Evolutionary conservation across 164 flowering plant genomes (phyloP).

Genomic region (Aristolochia fimbriata): DNA sequence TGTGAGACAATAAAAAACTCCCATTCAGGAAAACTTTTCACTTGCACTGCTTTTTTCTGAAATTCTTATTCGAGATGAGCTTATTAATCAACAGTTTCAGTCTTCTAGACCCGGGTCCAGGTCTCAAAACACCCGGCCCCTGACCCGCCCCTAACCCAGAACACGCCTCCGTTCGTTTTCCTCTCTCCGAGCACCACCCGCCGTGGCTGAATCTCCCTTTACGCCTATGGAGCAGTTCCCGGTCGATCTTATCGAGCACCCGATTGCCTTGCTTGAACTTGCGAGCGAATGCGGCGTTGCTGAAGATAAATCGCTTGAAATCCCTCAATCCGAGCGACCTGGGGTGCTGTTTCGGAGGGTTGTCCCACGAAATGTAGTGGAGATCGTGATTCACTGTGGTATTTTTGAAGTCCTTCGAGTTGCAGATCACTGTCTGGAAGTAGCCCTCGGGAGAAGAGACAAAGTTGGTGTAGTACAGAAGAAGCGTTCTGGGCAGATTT

Average conservation of each 20-base stretch:
- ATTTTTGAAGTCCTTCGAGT: slow-evolving; percentile 58
- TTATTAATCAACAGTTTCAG: slow-evolving; percentile 40
- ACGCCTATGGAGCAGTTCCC: slow-evolving; percentile 40
- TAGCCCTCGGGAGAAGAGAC: slow-evolving; percentile 89
- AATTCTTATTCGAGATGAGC: slow-evolving; percentile 28
- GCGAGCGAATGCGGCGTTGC: slow-evolving; percentile 68
- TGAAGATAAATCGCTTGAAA: slow-evolving; percentile 42
- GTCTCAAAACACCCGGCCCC: slow-evolving; percentile 42
- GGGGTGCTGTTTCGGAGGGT: slow-evolving; percentile 93
- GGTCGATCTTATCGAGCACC: slow-evolving; percentile 66
- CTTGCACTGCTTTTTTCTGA: slow-evolving; percentile 43
- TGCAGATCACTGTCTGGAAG: slow-evolving; percentile 89
- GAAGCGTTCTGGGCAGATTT: slow-evolving; percentile 82
- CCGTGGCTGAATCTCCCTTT: slow-evolving; percentile 43
- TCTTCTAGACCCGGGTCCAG: slow-evolving; percentile 69
- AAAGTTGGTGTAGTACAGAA: slow-evolving; percentile 88
- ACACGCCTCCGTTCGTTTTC: slow-evolving; percentile 14
- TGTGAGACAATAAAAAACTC: no score
- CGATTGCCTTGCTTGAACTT: slow-evolving; percentile 58
- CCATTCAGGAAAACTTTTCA: slow-evolving; percentile 12
- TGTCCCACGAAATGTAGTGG: slow-evolving; percentile 87
- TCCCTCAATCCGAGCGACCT: slow-evolving; percentile 50
- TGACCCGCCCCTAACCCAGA: slow-evolving; percentile 16
- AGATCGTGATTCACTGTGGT: slow-evolving; percentile 80
- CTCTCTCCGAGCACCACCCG: slow-evolving; percentile 60